These are phyloP conservation scores for Yamadazyma epiphylla DNA, from an alignment of 1,139 yeast species.

Conservation along the genomic window DNA sequence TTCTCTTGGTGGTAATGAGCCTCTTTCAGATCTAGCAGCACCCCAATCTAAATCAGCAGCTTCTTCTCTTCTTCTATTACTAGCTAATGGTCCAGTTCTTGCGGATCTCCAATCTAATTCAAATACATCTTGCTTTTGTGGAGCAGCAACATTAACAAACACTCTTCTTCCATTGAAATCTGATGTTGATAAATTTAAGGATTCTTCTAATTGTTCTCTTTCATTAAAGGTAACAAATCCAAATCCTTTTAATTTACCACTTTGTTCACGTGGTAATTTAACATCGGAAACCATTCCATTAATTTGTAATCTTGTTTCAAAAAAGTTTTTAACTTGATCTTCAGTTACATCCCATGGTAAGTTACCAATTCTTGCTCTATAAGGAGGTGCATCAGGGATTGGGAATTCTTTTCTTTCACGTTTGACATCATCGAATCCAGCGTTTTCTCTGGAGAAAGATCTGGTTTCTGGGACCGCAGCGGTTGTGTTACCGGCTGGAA, in stretches of 20 bases:
- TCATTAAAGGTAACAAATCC: conserved; percentile 81
- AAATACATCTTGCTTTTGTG: conserved; percentile 52
- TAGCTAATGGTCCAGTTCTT: conserved; percentile 34
- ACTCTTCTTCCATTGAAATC: conserved; percentile 74
- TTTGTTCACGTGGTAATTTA: conserved; percentile 65
- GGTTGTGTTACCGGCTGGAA: conserved; percentile 27
- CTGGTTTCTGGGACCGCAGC: conserved; percentile 23
- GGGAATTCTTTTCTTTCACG: conserved; percentile 66
- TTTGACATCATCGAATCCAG: conserved; percentile 13
- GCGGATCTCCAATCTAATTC: conserved; percentile 46
- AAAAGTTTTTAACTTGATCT: conserved; percentile 60
- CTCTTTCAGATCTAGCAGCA: conserved; percentile 30
- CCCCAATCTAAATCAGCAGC: conserved; percentile 62
- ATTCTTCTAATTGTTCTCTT: conserved; percentile 64
- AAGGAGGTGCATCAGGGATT: conserved; percentile 90
- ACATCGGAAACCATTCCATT: conserved; percentile 53
- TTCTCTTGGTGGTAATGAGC: conserved; percentile 37
- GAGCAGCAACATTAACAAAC: conserved; percentile 88
- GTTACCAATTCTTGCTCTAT: conserved; percentile 80
- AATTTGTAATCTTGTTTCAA: conserved; percentile 57
- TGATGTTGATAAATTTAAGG: conserved; percentile 60
- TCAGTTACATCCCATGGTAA: conserved; percentile 83
- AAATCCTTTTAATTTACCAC: conserved; percentile 71
- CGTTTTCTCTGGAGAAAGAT: conserved; percentile 9
- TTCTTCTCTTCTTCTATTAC: conserved; percentile 31